Evolutionary conservation across 129 eudicot species (phyloP), one percentile per base, ranked within the genome.

Genomic region (Artemisia argyi): DNA sequence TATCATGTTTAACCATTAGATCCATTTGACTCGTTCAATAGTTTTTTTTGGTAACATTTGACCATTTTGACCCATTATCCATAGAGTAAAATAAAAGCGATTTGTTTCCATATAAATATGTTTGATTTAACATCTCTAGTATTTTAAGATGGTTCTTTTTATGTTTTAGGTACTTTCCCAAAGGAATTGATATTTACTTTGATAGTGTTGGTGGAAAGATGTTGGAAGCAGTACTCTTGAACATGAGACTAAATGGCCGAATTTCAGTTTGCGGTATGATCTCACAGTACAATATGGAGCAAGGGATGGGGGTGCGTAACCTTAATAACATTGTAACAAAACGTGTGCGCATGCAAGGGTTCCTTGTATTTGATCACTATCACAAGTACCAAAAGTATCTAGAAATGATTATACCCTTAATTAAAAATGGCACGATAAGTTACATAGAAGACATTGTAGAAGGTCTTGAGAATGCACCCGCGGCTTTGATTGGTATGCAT

Each of bases 181-280:
- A 68, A 15, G 80, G 74, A 2, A 76, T 76, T 16, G 80, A 76
- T 70, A 76, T 76, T 18, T 75, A 75, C 65, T 75, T 75, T 44
- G 79, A 75, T 2, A 75, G 55, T 4, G 66, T 75, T 55, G 79
- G 80, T 7, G 80, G 80, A 4, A 70, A 76, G 69, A 76, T 58
- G 74, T 62, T 76, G 68, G 80, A 76, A 11, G 75, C 75, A 35
- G 80, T 70, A 20, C 69, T 76, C 11, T 63, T 68, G 24, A 76
- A 76, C 17, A 76, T 76, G 80, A 76, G 80, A 68, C 11, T 76
- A 35, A 61, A 49, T 60, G 75, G 80, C 2, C 44, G 79, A 18
- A 75, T 75, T 65, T 16, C 79, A 5, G 73, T 22, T 15, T 75
- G 79, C 3, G 73, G 72, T 9, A 68, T 76, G 74, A 68, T 76